Evolutionary conservation across 2,329 filamentous ascomycete genomes (phyloP).

Genomic region (Penicillium sp.): DNA sequence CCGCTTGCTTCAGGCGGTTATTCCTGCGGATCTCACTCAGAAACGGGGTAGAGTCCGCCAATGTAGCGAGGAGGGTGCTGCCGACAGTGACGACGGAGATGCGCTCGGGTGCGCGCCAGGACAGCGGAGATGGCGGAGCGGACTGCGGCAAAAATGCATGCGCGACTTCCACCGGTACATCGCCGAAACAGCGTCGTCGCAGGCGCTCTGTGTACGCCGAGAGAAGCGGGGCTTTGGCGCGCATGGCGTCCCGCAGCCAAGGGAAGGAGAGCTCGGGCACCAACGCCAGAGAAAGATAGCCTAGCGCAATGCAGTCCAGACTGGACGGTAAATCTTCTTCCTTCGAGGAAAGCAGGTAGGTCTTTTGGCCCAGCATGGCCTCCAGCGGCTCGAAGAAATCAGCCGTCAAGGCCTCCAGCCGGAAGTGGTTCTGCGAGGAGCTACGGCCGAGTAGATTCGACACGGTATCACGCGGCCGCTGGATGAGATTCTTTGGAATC

Average conservation of each 20-base stretch:
- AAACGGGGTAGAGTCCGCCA: conserved; percentile 38
- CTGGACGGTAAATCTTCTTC: conserved; percentile 50
- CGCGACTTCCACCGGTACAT: conserved; percentile 15
- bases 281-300: conserved; percentile 71
- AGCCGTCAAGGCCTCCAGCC: conserved; percentile 66
- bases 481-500: conserved; percentile 49
- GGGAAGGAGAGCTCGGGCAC: conserved; percentile 57
- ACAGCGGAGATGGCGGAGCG: conserved; percentile 22
- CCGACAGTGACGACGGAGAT: conserved; percentile 32
- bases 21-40: conserved; percentile 34
- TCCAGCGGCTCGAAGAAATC: conserved; percentile 69
- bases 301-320: conserved; percentile 75
- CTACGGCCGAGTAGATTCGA: conserved; percentile 60
- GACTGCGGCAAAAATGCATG: conserved; percentile 21
- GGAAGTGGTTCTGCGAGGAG: conserved; percentile 68
- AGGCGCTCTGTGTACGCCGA: conserved; percentile 45
- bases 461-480: conserved; percentile 56
- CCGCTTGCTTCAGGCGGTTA: conserved; percentile 36
- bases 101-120: conserved; percentile 36
- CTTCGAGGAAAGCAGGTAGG: conserved; percentile 51
- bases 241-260: conserved; percentile 58
- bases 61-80: conserved; percentile 31
- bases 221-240: conserved; percentile 46
- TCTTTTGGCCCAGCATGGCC: conserved; percentile 54
- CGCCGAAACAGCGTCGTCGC: conserved; percentile 37